Evolutionary conservation across 139 green algal species (phyloP).

Genomic region (Chlamydomonas applanata): DNA sequence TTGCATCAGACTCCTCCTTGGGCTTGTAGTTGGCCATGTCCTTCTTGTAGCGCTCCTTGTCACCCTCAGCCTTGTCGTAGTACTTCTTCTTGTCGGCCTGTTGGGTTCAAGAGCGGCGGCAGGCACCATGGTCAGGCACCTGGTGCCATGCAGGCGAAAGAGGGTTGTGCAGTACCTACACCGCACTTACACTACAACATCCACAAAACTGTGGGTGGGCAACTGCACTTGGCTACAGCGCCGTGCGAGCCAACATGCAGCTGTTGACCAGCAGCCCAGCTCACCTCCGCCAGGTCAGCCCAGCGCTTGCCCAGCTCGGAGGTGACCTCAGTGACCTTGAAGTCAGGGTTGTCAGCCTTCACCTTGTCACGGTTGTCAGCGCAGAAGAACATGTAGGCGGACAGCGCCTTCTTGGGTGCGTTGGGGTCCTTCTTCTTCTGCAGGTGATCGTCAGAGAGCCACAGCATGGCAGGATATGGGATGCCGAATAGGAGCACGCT

Average conservation of each 20-base stretch:
- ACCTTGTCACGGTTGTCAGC: conserved; percentile 13
- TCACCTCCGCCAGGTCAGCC: conserved; percentile 19
- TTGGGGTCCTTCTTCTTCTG: conserved; percentile 36
- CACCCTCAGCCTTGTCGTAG: conserved; percentile 27
- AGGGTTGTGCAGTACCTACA: not conserved
- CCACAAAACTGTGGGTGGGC: too few relatives aligned
- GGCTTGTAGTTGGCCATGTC: conserved; percentile 10
- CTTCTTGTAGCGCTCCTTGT: conserved; percentile 12
- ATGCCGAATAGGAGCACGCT: not conserved
- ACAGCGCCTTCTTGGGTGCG: conserved; percentile 23
- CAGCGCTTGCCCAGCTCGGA: conserved; percentile 19
- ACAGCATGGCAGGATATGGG: not conserved
- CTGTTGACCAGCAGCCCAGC: not conserved
- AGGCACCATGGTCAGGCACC: not conserved
- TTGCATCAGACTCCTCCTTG: not conserved
- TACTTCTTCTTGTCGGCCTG: conserved; percentile 27
- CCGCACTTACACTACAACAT: not conserved
- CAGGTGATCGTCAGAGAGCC: not conserved
- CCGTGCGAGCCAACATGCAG: too few relatives aligned
- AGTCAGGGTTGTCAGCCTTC: conserved; percentile 19
- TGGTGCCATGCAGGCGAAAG: not conserved
- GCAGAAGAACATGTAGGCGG: conserved; percentile 36
- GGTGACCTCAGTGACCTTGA: conserved; percentile 35
- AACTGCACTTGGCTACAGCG: too few relatives aligned
- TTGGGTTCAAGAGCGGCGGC: not conserved